Percentiles rank a stretch among this genome's conserved stretches.
These are phyloP conservation scores for Beauveria sp. DNA, from an alignment of 2,329 filamentous ascomycete genomes.

Conservation along the genomic window DNA sequence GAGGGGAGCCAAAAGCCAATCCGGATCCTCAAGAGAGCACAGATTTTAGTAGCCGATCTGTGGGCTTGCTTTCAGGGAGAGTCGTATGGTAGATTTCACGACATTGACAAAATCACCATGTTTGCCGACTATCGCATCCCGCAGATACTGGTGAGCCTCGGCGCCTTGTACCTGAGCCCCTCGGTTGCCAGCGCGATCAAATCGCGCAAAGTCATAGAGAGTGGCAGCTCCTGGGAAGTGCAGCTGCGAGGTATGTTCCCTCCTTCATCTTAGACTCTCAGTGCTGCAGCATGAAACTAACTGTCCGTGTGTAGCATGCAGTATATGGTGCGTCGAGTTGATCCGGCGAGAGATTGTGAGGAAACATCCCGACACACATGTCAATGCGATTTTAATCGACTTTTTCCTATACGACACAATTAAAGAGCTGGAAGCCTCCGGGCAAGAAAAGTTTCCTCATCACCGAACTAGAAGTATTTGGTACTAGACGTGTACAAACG, in stretches of 20 bases:
- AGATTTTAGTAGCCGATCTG: conserved; percentile 90
- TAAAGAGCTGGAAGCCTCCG: conserved; percentile 68
- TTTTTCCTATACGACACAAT: conserved; percentile 96
- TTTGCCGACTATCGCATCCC: conserved; percentile 97
- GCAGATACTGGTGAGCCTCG: conserved; percentile 79
- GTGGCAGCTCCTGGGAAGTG: conserved; percentile 72
- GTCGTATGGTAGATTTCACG: conserved; percentile 70
- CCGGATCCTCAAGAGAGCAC: conserved; percentile 84
- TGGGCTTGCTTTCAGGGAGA: conserved; percentile 92
- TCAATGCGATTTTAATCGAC: conserved; percentile 91
- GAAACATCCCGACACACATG: conserved; percentile 59
- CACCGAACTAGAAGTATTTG: conserved; percentile 90
- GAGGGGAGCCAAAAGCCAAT: conserved; percentile 63
- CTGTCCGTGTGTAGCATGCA: conserved; percentile 53
- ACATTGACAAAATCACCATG: conserved; percentile 96
- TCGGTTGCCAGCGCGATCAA: conserved; percentile 65
- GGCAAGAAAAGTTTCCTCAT: conserved; percentile 58
- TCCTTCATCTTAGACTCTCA: accelerated
- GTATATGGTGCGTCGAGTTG: conserved; percentile 93
- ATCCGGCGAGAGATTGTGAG: conserved; percentile 73
- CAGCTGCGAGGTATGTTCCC: conserved; percentile 64
- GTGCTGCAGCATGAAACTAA: not conserved
- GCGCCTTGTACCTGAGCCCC: conserved; percentile 79
- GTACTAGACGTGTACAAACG: conserved; percentile 52
- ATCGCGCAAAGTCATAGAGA: conserved; percentile 55